phyloP scores from a whole-genome alignment of 164 flowering plant genomes.

The Aristolochia californica region DNA sequence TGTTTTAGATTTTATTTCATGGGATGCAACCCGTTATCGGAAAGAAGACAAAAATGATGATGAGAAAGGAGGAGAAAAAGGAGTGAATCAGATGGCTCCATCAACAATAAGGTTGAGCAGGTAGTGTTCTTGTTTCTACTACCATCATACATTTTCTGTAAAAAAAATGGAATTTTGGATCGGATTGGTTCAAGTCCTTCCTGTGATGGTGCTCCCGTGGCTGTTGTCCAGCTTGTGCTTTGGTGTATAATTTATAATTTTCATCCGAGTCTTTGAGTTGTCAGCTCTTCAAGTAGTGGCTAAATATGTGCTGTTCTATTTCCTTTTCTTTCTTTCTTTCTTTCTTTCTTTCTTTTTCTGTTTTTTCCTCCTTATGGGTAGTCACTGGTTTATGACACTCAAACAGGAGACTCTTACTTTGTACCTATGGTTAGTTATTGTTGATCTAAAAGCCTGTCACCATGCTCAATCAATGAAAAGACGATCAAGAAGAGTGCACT shows the following conservation, averaged over 20 bases:
- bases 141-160: conserved; percentile 1
- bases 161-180: neutral
- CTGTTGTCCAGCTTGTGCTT: neutral
- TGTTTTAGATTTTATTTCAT: neutral
- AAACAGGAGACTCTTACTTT: too few relatives aligned
- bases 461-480: too few relatives aligned
- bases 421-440: too few relatives aligned
- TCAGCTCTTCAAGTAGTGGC: neutral
- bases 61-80: neutral
- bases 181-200: neutral
- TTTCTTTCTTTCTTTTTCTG: neutral
- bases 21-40: conserved; percentile 2
- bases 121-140: conserved; percentile 6
- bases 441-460: too few relatives aligned
- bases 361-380: neutral
- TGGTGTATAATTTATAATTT: conserved; percentile 3
- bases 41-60: neutral
- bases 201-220: neutral
- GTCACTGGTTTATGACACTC: neutral
- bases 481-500: too few relatives aligned
- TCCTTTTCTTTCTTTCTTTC: neutral
- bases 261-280: conserved; percentile 1
- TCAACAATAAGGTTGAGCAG: conserved; percentile 9
- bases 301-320: neutral
- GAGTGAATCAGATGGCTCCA: neutral